phyloP scores from a whole-genome alignment of 2,329 filamentous ascomycete species.

The Microsporum ferrugineum region DNA sequence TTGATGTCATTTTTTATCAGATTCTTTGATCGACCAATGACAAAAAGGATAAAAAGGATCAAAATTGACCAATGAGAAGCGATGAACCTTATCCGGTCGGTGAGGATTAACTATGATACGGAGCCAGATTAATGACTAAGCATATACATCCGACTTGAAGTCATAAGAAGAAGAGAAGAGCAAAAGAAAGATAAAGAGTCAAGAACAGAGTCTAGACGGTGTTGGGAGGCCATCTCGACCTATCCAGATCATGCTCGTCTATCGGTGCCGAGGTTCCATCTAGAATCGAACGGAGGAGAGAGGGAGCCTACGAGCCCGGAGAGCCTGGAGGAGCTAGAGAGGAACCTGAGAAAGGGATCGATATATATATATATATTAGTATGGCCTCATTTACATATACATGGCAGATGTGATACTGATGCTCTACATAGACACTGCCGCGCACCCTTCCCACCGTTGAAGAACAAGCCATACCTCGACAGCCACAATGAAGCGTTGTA shows the following conservation, averaged over 20 bases:
- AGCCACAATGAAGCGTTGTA: neutral
- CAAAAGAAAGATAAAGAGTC: neutral
- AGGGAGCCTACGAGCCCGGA: neutral
- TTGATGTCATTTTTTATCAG: too few relatives aligned
- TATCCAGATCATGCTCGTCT: neutral
- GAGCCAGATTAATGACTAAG: neutral
- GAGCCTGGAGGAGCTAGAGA: neutral
- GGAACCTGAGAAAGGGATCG: neutral
- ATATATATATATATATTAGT: neutral
- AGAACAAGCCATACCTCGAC: neutral
- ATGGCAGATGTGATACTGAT: neutral
- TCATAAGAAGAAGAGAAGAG: neutral
- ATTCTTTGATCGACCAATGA: neutral
- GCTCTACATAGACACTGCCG: neutral
- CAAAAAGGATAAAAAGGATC: neutral
- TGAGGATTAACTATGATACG: neutral
- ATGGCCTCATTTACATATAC: neutral
- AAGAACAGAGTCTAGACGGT: neutral
- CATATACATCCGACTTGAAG: neutral
- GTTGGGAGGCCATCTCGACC: neutral
- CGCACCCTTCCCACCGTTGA: neutral
- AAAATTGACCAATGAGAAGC: neutral
- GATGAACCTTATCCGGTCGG: neutral
- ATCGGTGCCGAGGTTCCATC: neutral
- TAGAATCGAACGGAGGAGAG: neutral